A percentile compares a stretch with the other conserved stretches of the same genome.
These are phyloP conservation scores for Trichoderma semiorbis DNA, from an alignment of 2,329 filamentous ascomycete species.

Conservation along the genomic window DNA sequence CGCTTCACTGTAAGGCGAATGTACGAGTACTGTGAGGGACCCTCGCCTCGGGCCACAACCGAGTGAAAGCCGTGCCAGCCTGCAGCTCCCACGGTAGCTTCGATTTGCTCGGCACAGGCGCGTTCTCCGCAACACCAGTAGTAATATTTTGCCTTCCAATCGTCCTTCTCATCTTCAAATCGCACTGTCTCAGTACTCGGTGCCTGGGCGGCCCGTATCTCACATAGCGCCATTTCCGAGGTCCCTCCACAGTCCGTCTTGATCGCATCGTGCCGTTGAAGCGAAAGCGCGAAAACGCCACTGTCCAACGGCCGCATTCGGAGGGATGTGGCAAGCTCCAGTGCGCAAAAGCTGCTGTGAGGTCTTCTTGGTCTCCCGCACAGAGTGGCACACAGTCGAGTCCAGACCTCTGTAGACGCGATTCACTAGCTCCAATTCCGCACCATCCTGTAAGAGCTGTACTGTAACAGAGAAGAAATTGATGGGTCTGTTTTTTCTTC, in stretches of 20 bases:
- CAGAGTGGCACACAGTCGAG: background rate
- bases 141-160: background rate
- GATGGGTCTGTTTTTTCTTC: background rate
- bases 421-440: background rate
- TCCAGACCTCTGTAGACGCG: background rate
- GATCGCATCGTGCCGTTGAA: background rate
- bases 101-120: background rate
- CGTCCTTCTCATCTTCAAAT: background rate
- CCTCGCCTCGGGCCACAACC: constrained; percentile 6
- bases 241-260: constrained; percentile 3
- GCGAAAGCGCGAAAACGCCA: constrained; percentile 8
- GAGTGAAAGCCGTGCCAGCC: constrained; percentile 3
- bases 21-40: constrained; percentile 10
- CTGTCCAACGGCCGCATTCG: constrained; percentile 2
- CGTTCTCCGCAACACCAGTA: background rate
- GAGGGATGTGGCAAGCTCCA: constrained; percentile 1
- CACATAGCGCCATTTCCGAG: background rate
- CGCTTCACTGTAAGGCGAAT: constrained; percentile 4
- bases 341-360: background rate
- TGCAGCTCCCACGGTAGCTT: background rate
- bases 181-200: constrained; percentile 5
- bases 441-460: background rate
- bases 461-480: background rate
- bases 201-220: background rate
- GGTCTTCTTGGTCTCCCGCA: background rate